A percentile compares a stretch with the other conserved stretches of the same genome.
phyloP scores from a whole-genome alignment of 129 eudicot species.

The Flaveria robusta region DNA sequence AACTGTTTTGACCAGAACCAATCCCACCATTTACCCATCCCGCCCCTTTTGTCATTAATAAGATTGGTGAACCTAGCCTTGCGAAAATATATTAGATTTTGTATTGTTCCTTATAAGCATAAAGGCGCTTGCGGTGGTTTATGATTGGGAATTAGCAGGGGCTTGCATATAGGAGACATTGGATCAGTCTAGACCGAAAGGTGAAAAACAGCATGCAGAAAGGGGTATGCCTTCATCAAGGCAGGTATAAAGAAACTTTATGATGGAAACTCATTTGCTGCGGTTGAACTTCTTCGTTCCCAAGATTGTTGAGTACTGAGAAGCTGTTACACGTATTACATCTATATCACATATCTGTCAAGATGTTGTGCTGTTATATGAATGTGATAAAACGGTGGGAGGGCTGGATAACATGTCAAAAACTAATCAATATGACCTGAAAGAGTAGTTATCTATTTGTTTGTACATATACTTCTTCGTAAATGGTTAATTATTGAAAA shows the following conservation, averaged over 20 bases:
- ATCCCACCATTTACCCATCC: not conserved
- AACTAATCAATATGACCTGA: not conserved
- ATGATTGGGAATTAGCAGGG: constrained; percentile 91
- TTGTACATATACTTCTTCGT: not conserved
- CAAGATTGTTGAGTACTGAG: constrained; percentile 96
- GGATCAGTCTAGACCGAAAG: constrained; percentile 94
- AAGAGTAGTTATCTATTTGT: not conserved
- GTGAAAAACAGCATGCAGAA: constrained; percentile 85
- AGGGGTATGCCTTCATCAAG: constrained; percentile 87
- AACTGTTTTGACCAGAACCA: not conserved
- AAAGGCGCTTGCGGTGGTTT: constrained; percentile 90
- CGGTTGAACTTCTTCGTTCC: constrained; percentile 60
- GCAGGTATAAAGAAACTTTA: constrained; percentile 72
- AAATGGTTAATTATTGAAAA: not conserved
- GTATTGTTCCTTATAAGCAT: not conserved
- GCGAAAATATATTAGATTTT: not conserved
- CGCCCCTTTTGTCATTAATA: not conserved
- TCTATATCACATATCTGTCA: constrained; percentile 36
- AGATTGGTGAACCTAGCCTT: not conserved
- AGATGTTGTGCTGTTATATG: not conserved
- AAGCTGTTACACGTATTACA: constrained; percentile 90
- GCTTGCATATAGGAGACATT: constrained; percentile 78
- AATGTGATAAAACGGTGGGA: not conserved
- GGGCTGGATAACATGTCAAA: not conserved
- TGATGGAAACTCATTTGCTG: constrained; percentile 69